Evolutionary conservation across 2,329 filamentous ascomycete genomes (phyloP), one percentile per base, ranked within the genome.

Genomic region (Fusarium sp.): DNA sequence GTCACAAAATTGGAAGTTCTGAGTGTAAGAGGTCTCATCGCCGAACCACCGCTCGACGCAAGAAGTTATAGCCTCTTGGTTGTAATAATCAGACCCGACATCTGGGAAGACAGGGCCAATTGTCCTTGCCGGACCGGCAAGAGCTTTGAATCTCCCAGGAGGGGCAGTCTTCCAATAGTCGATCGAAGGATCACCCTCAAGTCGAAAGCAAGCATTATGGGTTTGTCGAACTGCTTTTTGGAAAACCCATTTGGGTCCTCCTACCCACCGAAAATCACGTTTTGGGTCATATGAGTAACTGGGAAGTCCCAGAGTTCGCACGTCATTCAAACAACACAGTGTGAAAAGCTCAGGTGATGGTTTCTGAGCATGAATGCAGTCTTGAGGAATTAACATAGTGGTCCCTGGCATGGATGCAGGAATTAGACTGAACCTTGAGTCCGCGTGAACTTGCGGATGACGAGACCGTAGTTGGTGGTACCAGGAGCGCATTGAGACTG

Each of bases 331-430:
- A 9, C 58, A 39, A 15, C 62, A 65, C 0, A 62, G 9, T 2
- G 4, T 22, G 10, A 17, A 53, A 6, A 55, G 41, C 8, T 42
- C 31, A 3, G 6, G 0, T 1, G 41, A 20, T 1, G 62, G 57
- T 2, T 3, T 27, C 10, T 62, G 20, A 25, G 35, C 47, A 2
- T 3, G 3, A 0, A 1, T 17, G 3, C 41, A 44, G 1, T 39
- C 47, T 0, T 5, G 0, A 14, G 62, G 57, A 11, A 65, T 62
- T 4, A 65, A 17, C 49, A 62, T 33, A 1, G 12, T 5, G 3
- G 31, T 42, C 0, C 62, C 62, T 2, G 57, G 62, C 57, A 65
- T 65, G 1, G 57, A 55, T 11, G 62, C 47, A 2, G 62, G 62
- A 20, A 54, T 31, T 17, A 65, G 13, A 5, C 3, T 1, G 7